Base-by-base conservation (phyloP, 2,329 filamentous ascomycete genomes). In the Pseudogymnoascus sp. region DNA sequence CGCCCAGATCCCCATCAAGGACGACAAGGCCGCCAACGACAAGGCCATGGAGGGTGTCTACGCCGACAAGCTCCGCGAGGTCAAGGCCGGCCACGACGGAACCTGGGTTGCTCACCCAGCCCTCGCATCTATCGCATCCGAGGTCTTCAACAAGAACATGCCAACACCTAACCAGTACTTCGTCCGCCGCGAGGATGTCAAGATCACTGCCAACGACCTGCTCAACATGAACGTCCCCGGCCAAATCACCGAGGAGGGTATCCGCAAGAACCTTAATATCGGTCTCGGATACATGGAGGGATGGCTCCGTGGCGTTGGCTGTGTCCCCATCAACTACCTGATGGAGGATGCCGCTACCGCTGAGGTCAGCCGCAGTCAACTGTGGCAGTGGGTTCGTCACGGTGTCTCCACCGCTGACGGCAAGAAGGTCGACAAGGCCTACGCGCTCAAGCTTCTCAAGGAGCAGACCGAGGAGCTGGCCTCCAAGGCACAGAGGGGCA, bases 271-370 rank as follows among this genome's bases (percentile, higher is more conserved):
- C 79, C 81, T 99, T 66, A 93, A 91, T 78, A 97, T 99, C 67
- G 94, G 93, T 38, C 84, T 99, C 5, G 89, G 89, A 59, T 99
- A 99, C 78, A 99, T 97, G 93, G 94, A 99, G 78, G 94, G 91
- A 64, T 99, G 94, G 94, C 81, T 97, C 63, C 88, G 92, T 64
- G 94, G 93, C 34, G 83, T 97, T 20, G 94, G 94, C 62, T 99
- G 94, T 70, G 92, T 97, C 60, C 94, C 94, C 57, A 97, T 97
- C 78, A 97, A 97, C 81, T 96, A 88, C 74, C 81, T 97, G 61
- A 97, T 97, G 93, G 94, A 99, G 79, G 94, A 97, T 69, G 94
- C 94, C 16, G 94, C 94, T 22, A 99, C 94, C 1, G 94, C 94
- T 58, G 94, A 99, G 75, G 94, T 99, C 4, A 95, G 90, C 61